Conservation (phyloP, 306 rosid species). For the Carpinus viminea region DNA sequence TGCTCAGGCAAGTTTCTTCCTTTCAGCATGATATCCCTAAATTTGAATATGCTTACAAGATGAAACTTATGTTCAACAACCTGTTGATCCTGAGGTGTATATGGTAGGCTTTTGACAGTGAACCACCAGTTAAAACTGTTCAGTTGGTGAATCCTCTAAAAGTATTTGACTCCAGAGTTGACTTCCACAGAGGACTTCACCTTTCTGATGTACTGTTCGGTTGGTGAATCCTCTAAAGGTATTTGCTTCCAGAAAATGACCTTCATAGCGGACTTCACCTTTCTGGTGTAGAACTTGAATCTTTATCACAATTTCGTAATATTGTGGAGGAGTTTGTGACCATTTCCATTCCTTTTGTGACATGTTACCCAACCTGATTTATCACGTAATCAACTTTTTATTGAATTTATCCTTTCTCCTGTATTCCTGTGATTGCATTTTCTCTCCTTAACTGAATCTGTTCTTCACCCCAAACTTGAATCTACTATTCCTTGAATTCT, state of each 20-base stretch:
- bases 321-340: neutral
- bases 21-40: conserved; percentile 22
- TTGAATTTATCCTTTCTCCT: neutral
- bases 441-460: neutral
- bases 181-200: neutral
- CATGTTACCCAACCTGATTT: neutral
- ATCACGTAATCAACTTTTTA: neutral
- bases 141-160: neutral
- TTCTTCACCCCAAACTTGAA: neutral
- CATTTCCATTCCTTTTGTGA: neutral
- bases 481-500: neutral
- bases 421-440: neutral
- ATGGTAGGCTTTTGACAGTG: neutral
- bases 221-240: neutral
- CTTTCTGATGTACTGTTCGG: neutral
- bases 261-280: neutral
- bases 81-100: conserved; percentile 1
- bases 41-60: conserved; percentile 17
- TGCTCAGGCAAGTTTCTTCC: conserved; percentile 71
- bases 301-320: neutral
- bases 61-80: conserved; percentile 3
- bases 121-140: neutral
- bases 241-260: neutral
- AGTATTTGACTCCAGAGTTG: neutral
- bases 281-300: neutral